A percentile compares a stretch with the other conserved stretches of the same genome.
Conservation (phyloP, 2,329 filamentous ascomycete genomes). For the Sporothrix pallida region DNA sequence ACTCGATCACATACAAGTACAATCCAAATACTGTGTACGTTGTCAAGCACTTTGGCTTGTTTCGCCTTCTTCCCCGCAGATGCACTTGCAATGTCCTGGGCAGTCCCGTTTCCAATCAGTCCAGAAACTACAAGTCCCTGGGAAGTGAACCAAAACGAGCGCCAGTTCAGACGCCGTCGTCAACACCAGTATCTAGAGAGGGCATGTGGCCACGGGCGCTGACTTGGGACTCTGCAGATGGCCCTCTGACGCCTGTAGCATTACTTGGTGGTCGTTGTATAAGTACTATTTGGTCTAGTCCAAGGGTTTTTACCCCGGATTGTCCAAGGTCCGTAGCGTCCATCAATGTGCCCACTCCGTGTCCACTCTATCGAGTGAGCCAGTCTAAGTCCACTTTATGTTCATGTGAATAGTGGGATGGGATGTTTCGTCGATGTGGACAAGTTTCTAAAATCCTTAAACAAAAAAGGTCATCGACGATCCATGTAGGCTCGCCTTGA, state of each 20-base stretch:
- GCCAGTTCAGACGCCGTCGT: neutral
- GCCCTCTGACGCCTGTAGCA: neutral
- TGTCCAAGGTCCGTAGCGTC: neutral
- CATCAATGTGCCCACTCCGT: neutral
- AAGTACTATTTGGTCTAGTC: neutral
- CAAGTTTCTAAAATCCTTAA: neutral
- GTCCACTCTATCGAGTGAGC: too few relatives aligned
- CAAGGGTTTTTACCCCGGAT: conserved; percentile 22
- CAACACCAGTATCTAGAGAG: neutral
- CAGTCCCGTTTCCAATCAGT: neutral
- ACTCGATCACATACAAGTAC: neutral
- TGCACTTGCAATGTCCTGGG: too few relatives aligned
- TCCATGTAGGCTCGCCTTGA: neutral
- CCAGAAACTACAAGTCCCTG: neutral
- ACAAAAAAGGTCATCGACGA: conserved; percentile 2
- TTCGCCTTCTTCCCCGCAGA: conserved; percentile 14
- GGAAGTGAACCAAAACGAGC: neutral
- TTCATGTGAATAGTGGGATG: neutral
- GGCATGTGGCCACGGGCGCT: conserved; percentile 21
- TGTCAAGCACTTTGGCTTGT: neutral
- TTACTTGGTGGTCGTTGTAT: neutral
- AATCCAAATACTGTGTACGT: too few relatives aligned
- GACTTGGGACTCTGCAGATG: neutral
- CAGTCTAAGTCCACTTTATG: neutral
- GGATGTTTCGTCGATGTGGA: neutral